These are phyloP conservation scores for Pseudonitzschia multiseries DNA, from an alignment of 108 stramenopile genomes.

Conservation along the genomic window DNA sequence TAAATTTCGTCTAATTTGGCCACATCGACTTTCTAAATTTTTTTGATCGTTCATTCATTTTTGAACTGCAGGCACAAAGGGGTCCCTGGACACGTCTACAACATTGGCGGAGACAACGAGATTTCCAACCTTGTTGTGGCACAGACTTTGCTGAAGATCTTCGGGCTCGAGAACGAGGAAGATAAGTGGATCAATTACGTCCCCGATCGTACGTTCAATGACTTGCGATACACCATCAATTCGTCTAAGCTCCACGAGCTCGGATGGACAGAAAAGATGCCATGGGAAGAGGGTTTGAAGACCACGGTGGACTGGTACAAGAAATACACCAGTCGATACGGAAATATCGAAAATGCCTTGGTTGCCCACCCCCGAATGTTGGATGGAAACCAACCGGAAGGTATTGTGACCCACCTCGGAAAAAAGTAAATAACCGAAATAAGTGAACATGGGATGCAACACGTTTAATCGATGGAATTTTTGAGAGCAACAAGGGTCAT, in stretches of 20 bases:
- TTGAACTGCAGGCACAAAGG: conserved; percentile 67
- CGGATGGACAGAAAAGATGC: conserved; percentile 92
- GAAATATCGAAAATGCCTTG: conserved; percentile 94
- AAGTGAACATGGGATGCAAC: too few relatives aligned
- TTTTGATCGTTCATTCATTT: neutral
- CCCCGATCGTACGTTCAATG: conserved; percentile 97
- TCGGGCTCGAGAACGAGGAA: conserved; percentile 67
- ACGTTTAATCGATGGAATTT: too few relatives aligned
- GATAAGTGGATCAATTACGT: conserved; percentile 85
- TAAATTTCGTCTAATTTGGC: neutral
- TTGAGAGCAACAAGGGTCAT: too few relatives aligned
- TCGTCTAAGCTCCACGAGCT: conserved; percentile 79
- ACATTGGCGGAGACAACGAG: conserved; percentile 98
- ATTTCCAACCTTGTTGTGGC: conserved; percentile 87
- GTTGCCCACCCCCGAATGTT: conserved; percentile 96
- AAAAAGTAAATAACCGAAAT: neutral
- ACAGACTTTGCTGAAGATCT: conserved; percentile 74
- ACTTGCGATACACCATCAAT: conserved; percentile 98
- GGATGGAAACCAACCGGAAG: conserved; percentile 22
- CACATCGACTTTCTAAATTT: neutral
- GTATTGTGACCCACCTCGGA: conserved; percentile 7
- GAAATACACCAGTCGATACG: conserved; percentile 84
- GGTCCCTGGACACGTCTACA: conserved; percentile 89
- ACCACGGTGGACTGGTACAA: conserved; percentile 97
- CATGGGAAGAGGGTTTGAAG: conserved; percentile 94